A percentile compares a stretch with the other conserved stretches of the same genome.
Evolutionary conservation across 176 grass and related monocot species (phyloP).

Genomic region (Rhipidocladum racemiflorum): DNA sequence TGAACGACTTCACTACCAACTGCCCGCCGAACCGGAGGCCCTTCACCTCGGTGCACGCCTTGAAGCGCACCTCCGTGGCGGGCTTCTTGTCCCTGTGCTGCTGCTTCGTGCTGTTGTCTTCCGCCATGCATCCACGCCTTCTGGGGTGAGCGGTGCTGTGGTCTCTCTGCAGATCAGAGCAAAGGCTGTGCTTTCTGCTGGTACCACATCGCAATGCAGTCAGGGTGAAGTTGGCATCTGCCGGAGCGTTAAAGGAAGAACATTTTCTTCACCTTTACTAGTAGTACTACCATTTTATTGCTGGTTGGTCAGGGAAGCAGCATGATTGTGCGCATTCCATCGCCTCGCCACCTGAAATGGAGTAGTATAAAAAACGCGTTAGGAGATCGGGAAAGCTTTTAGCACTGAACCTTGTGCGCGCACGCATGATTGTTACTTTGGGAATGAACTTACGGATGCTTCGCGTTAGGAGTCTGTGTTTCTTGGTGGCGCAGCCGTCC

Average conservation of each 20-base stretch:
- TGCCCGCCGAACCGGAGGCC: too few species aligned
- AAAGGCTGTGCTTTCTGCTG: not conserved
- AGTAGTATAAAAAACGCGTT: not conserved
- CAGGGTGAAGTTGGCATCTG: not conserved
- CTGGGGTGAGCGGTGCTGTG: not conserved
- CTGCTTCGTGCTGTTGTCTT: not conserved
- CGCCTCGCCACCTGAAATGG: not conserved
- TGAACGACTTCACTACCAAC: too few species aligned
- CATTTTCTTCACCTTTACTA: too few species aligned
- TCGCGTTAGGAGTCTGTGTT: too few species aligned
- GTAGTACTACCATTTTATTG: not conserved
- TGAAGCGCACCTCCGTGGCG: not conserved
- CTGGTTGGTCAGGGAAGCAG: not conserved
- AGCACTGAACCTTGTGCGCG: not conserved
- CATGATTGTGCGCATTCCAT: not conserved
- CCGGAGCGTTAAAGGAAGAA: not conserved
- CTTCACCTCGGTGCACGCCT: not conserved
- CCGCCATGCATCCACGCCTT: not conserved
- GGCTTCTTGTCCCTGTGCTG: not conserved
- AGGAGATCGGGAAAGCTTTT: not conserved
- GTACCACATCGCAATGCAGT: not conserved
- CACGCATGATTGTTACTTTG: not conserved
- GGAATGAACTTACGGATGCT: too few species aligned
- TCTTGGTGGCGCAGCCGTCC: too few species aligned
- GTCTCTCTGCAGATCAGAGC: not conserved